phyloP scores from a whole-genome alignment of 1,284 basidiomycete genomes.

The Kwoniella shivajii region DNA sequence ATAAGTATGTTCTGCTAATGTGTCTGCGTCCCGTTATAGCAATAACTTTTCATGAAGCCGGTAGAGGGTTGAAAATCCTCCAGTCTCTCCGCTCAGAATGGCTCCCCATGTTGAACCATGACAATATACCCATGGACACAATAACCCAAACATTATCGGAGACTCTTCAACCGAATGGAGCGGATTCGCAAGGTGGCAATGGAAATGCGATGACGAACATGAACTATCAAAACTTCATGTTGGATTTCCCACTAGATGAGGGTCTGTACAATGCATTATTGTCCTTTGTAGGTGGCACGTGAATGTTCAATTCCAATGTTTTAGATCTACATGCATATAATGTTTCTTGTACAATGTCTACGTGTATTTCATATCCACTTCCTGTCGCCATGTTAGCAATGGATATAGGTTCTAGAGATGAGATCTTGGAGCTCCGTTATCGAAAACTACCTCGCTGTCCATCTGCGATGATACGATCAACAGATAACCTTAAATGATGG shows the following conservation, averaged over 20 bases:
- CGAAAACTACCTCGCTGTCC: slow-evolving; percentile 29
- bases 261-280: neutral
- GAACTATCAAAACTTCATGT: neutral
- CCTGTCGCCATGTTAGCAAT: neutral
- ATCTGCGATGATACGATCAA: slow-evolving; percentile 5
- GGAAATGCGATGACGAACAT: neutral
- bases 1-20: neutral
- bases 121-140: too few relatives aligned
- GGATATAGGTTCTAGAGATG: neutral
- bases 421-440: slow-evolving; percentile 32
- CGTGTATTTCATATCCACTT: neutral
- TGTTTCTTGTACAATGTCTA: neutral
- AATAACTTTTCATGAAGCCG: slow-evolving; percentile 8
- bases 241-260: neutral
- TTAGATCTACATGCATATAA: neutral
- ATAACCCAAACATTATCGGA: neutral
- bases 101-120: slow-evolving; percentile 6
- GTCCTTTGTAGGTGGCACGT: slow-evolving; percentile 2
- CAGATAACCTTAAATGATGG: neutral
- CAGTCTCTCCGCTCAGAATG: slow-evolving; percentile 11
- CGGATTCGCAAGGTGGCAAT: neutral
- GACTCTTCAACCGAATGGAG: neutral
- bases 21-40: neutral
- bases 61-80: slow-evolving; percentile 10
- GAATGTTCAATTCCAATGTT: neutral